A percentile compares a stretch with the other conserved stretches of the same genome.
These are phyloP conservation scores for Penicillium expansum DNA, from an alignment of 2,329 filamentous ascomycete species.

Conservation along the genomic window DNA sequence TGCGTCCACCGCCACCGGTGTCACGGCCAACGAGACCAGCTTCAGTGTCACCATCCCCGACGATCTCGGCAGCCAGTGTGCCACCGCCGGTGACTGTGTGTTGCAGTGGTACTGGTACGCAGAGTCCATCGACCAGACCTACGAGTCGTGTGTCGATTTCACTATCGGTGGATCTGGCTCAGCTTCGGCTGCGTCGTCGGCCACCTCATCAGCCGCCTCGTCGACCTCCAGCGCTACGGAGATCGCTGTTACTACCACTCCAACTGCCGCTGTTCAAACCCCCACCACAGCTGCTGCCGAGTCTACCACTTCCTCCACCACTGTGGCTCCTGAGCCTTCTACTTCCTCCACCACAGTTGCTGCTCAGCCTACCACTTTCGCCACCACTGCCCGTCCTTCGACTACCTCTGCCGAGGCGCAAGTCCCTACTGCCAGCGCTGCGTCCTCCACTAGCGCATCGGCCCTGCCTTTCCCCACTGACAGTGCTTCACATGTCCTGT, in stretches of 20 bases:
- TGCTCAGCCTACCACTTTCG: constrained; percentile 15
- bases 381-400: constrained; percentile 16
- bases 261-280: not conserved
- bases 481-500: constrained; percentile 14
- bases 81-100: constrained; percentile 32
- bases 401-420: not conserved
- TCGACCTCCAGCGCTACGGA: not conserved
- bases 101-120: constrained; percentile 39
- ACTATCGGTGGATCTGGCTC: constrained; percentile 25
- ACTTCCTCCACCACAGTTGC: constrained; percentile 4
- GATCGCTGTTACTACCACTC: not conserved
- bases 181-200: not conserved
- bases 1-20: constrained; percentile 30
- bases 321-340: constrained; percentile 7
- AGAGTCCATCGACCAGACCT: constrained; percentile 36
- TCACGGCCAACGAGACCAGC: constrained; percentile 27
- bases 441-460: not conserved
- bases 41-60: constrained; percentile 35
- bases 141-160: constrained; percentile 38
- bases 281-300: not conserved
- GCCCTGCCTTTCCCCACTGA: constrained; percentile 14
- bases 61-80: constrained; percentile 27
- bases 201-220: not conserved
- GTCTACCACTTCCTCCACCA: constrained; percentile 6
- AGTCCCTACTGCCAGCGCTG: not conserved